Conservation (phyloP, 345 rosid species). For the Hirschfeldia incana region DNA sequence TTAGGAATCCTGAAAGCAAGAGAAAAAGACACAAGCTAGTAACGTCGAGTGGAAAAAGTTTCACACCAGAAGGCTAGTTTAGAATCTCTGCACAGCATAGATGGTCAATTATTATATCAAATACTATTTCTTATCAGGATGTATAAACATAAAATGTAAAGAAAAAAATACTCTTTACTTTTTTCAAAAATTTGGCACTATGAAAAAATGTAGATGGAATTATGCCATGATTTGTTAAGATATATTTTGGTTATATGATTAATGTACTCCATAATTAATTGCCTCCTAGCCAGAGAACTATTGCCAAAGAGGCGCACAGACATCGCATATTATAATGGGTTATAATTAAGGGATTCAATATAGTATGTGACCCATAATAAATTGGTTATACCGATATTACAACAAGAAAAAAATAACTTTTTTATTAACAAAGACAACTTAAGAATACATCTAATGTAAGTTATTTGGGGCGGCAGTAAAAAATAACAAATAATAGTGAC, state of each 20-base stretch:
- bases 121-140: not conserved
- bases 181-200: not conserved
- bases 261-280: slow-evolving; percentile 9
- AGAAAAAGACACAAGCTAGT: not conserved
- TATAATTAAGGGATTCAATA: not conserved
- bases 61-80: not conserved
- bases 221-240: not conserved
- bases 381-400: not conserved
- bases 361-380: not conserved
- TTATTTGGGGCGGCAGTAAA: slow-evolving; percentile 16
- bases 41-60: not conserved
- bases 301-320: slow-evolving; percentile 21
- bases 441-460: not conserved
- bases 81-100: not conserved
- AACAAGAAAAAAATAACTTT: not conserved
- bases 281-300: slow-evolving; percentile 25
- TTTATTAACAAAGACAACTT: not conserved
- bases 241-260: slow-evolving; percentile 7
- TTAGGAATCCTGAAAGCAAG: not conserved
- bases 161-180: not conserved
- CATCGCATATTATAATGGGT: not conserved
- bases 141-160: not conserved
- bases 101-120: not conserved
- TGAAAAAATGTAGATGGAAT: not conserved
- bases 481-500: slow-evolving; percentile 1